phyloP scores from a whole-genome alignment of 2,329 filamentous ascomycete species.

The Aspergillus jensenii region DNA sequence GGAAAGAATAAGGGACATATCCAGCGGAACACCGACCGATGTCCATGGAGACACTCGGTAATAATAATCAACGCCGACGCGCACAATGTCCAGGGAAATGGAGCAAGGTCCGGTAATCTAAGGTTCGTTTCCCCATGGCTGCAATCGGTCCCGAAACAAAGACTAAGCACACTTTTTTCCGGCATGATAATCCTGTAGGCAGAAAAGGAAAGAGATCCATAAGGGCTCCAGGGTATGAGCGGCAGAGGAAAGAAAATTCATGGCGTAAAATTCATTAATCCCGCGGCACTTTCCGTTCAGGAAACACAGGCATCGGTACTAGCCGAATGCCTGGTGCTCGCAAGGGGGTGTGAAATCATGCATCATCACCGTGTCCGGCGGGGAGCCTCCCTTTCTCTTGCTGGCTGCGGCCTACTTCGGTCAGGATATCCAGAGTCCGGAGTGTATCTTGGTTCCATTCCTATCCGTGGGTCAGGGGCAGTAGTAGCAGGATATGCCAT shows the following conservation, averaged over 20 bases:
- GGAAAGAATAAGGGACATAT: conserved; percentile 12
- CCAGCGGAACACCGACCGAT: conserved; percentile 13
- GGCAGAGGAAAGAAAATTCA: conserved; percentile 13
- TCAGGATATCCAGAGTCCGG: conserved; percentile 38
- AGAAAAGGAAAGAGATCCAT: conserved; percentile 16
- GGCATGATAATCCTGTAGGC: conserved; percentile 17
- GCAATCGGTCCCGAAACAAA: conserved; percentile 16
- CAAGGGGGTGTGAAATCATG: conserved; percentile 14
- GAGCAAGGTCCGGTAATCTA: conserved; percentile 20
- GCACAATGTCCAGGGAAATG: conserved; percentile 19
- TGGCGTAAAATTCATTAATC: conserved; percentile 12
- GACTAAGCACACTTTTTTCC: conserved; percentile 18
- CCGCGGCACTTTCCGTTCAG: conserved; percentile 9
- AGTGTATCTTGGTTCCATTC: conserved; percentile 45
- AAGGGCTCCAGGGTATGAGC: conserved; percentile 9
- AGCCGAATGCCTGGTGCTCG: conserved; percentile 10
- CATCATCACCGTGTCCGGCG: conserved; percentile 37
- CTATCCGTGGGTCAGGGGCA: conserved; percentile 43
- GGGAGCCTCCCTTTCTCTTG: conserved; percentile 39
- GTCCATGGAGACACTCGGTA: conserved; percentile 11
- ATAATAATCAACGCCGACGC: conserved; percentile 15
- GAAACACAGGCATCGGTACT: conserved; percentile 10
- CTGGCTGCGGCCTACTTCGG: conserved; percentile 40
- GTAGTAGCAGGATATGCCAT: conserved; percentile 42
- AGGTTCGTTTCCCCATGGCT: conserved; percentile 17